Percentiles rank a stretch among this genome's conserved stretches.
Evolutionary conservation across 2,329 filamentous ascomycete species (phyloP).

Genomic region (Botrytis cinerea): DNA sequence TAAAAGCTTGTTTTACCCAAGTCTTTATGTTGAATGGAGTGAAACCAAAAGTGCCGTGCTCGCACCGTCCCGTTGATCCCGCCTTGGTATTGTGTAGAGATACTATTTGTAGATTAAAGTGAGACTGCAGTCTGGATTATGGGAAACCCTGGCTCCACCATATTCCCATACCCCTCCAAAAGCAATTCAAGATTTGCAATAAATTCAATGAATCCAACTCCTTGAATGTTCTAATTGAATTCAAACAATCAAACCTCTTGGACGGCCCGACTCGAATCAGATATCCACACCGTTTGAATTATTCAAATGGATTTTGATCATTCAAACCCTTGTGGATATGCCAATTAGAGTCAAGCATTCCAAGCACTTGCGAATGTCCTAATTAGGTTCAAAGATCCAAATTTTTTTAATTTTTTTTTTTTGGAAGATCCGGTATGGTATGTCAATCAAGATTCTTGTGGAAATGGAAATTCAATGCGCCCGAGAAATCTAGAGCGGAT

Average conservation of each 20-base stretch:
- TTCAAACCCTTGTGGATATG: neutral
- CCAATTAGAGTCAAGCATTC: no score
- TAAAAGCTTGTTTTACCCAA: constrained; percentile 13
- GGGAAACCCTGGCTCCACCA: neutral
- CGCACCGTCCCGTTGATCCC: constrained; percentile 9
- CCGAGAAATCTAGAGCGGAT: neutral
- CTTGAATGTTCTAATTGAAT: neutral
- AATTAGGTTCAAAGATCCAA: neutral
- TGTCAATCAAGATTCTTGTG: no score
- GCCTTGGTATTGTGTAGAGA: constrained; percentile 3
- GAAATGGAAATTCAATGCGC: no score
- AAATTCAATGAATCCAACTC: neutral
- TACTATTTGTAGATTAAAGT: constrained; percentile 4
- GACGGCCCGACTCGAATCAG: neutral
- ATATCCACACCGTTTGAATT: neutral
- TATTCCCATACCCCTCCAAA: neutral
- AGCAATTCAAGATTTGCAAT: neutral
- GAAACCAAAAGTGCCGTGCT: neutral
- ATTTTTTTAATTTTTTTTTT: no score
- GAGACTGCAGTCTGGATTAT: neutral
- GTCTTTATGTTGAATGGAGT: neutral
- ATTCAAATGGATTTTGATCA: neutral
- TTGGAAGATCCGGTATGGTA: no score
- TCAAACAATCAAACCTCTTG: neutral
- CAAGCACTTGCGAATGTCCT: neutral